These are phyloP conservation scores for Alternaria infectoria DNA, from an alignment of 2,329 filamentous ascomycete species.

Conservation along the genomic window DNA sequence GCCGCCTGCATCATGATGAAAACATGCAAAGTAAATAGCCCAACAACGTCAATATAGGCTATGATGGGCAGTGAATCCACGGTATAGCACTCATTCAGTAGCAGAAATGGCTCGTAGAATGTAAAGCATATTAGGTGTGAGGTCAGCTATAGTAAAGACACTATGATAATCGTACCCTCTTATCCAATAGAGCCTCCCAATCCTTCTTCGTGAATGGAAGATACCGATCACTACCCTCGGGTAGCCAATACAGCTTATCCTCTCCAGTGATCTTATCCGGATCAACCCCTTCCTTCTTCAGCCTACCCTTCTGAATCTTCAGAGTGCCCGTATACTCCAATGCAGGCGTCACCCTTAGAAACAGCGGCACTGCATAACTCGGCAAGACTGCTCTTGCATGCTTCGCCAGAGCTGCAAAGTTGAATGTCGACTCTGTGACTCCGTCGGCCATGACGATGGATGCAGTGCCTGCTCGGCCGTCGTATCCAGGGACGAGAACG, in stretches of 20 bases:
- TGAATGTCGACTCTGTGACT: conserved; percentile 37
- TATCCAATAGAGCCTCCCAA: conserved; percentile 41
- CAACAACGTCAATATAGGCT: not conserved
- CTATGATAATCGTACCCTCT: conserved; percentile 33
- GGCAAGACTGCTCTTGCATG: conserved; percentile 51
- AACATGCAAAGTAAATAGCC: not conserved
- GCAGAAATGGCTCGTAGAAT: not conserved
- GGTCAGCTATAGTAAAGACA: not conserved
- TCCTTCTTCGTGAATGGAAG: conserved; percentile 49
- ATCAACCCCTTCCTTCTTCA: conserved; percentile 54
- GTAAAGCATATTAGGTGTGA: not conserved
- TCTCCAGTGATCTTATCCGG: conserved; percentile 47
- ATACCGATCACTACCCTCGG: conserved; percentile 42
- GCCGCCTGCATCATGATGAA: not conserved
- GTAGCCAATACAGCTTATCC: conserved; percentile 53
- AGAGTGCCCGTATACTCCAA: conserved; percentile 55
- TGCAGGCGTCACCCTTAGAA: conserved; percentile 48
- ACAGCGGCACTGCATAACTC: conserved; percentile 55
- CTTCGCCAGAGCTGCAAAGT: conserved; percentile 46
- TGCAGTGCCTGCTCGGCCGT: conserved; percentile 53
- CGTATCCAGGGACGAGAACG: conserved; percentile 52
- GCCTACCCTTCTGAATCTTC: conserved; percentile 54
- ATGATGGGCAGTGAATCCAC: not conserved
- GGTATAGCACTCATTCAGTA: not conserved
- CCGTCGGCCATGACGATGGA: conserved; percentile 48